These are phyloP conservation scores for Coniochaeta prunicola DNA, from an alignment of 2,329 filamentous ascomycete genomes.

Conservation along the genomic window DNA sequence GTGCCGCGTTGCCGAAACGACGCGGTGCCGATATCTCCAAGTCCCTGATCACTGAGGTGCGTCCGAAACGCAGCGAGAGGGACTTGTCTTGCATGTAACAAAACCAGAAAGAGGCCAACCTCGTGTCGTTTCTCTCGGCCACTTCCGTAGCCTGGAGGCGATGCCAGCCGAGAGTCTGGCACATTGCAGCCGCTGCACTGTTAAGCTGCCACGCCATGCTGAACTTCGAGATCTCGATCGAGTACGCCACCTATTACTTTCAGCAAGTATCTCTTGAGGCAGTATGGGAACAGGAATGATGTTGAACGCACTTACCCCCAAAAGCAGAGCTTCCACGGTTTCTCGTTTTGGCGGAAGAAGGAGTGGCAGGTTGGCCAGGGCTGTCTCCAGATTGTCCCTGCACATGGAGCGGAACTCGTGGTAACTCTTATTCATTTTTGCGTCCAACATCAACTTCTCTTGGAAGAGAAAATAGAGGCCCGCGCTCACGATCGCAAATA, in stretches of 20 bases:
- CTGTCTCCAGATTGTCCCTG: conserved; percentile 42
- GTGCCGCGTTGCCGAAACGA: conserved; percentile 19
- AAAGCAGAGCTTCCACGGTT: conserved; percentile 49
- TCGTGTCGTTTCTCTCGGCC: conserved; percentile 18
- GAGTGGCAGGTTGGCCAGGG: conserved; percentile 43
- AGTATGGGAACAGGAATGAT: neutral
- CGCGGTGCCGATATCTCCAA: conserved; percentile 43
- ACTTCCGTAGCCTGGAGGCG: conserved; percentile 28
- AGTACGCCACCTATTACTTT: conserved; percentile 45
- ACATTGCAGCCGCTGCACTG: conserved; percentile 51
- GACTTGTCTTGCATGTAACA: conserved; percentile 51
- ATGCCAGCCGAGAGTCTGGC: conserved; percentile 57
- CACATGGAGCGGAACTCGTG: conserved; percentile 32
- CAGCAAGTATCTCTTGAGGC: neutral
- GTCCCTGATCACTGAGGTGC: conserved; percentile 50
- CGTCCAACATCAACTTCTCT: conserved; percentile 30
- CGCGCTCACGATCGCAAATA: conserved; percentile 42
- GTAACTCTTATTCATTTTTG: conserved; percentile 10
- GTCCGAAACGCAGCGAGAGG: conserved; percentile 51
- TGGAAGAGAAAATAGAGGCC: conserved; percentile 43
- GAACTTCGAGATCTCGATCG: conserved; percentile 54
- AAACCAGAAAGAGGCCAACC: conserved; percentile 38
- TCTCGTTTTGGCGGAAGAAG: conserved; percentile 46
- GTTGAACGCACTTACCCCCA: conserved; percentile 39
- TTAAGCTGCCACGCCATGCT: conserved; percentile 56